Evolutionary conservation across 352 stramenopile species (phyloP), one percentile per base, ranked within the genome.

Genomic region (Globisporangium ultimum): DNA sequence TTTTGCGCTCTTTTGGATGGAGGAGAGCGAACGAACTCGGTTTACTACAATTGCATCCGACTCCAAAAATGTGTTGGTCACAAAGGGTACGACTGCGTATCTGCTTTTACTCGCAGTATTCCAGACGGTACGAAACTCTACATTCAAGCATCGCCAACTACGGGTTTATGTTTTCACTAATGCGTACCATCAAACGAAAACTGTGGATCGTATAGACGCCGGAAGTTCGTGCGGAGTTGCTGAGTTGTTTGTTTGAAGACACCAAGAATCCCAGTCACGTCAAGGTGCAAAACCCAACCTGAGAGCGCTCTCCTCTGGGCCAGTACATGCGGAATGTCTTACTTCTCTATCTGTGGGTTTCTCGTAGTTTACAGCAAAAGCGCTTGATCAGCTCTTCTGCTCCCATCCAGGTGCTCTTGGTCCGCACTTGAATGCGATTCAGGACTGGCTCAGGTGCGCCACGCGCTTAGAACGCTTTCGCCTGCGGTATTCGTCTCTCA

Each of bases 381-480:
- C 64, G 48, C 51, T 64, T 13, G 61, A 71, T 17, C 40, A 58
- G 10, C 52, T 71, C 34, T 66, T 64, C 10, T 41, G 46, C 58
- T 78, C 71, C 10, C 61, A 86, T 28, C 56, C 65, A 14, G 47
- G 41, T 14, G 67, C 65, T 21, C 54, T 87, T 6, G 66, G 72
- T 17, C 65, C 68, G 2, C 74, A 86, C 28, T 61, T 88, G 2
- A 80, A 80, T 61, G 52, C 71, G 14, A 71, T 89, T 54, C 76
- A 91, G 61, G 78, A 91, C 49, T 91, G 80, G 80, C 70, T 91
- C 28, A 80, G 72, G 70, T 87, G 61, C 55, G 36, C 48, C 4
- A 49, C 2, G 55, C 55, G 14, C 22, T 36, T 18, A 54, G 28
- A 17, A 32, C 38, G 7, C 22, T 45, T 55, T 42, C 48, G 24